These are phyloP conservation scores for Symbiotaphrina buchneri DNA, from an alignment of 495 filamentous ascomycete genomes.

Conservation along the genomic window DNA sequence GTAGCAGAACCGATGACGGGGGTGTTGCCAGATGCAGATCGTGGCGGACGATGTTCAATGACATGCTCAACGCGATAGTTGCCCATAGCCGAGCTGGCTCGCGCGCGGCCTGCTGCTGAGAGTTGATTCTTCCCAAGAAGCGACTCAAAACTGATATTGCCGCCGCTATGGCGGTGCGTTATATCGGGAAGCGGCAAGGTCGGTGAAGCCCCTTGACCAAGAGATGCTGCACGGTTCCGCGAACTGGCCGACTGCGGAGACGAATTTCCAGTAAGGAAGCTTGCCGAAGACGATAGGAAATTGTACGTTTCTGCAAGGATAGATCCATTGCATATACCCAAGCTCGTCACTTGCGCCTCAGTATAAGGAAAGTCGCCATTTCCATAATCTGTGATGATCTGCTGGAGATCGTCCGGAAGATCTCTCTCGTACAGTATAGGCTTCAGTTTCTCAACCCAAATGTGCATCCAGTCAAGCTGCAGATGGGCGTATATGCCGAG, in stretches of 20 bases:
- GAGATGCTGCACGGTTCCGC: constrained; percentile 28
- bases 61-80: no score
- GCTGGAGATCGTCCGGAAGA: constrained; percentile 36
- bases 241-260: constrained; percentile 22
- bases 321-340: constrained; percentile 35
- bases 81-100: no score
- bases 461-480: constrained; percentile 54
- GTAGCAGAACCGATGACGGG: no score
- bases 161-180: constrained; percentile 28
- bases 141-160: constrained; percentile 29
- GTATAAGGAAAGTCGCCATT: constrained; percentile 42
- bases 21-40: no score
- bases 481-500: constrained; percentile 62
- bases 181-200: constrained; percentile 32
- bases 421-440: constrained; percentile 40
- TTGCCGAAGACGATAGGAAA: constrained; percentile 28
- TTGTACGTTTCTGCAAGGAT: constrained; percentile 27
- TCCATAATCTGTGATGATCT: constrained; percentile 53
- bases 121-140: no score
- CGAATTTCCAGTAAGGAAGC: constrained; percentile 10
- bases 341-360: constrained; percentile 24
- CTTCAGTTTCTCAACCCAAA: constrained; percentile 61
- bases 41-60: no score
- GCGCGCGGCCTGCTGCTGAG: no score
- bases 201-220: constrained; percentile 42